Conservation (phyloP, 768 basidiomycete genomes). For the Ramaria sp. region DNA sequence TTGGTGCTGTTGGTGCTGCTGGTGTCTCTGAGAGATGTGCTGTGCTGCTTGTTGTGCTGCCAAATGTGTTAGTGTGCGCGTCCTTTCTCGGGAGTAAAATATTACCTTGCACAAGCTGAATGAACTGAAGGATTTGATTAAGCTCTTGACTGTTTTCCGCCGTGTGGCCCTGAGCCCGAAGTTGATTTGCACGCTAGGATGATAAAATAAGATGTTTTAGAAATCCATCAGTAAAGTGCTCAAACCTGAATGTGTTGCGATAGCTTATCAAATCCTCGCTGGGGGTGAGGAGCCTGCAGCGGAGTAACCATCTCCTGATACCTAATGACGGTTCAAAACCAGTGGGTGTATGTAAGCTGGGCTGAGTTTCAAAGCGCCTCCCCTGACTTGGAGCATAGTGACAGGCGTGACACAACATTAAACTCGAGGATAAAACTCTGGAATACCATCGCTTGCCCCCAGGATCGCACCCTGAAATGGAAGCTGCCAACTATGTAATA, state of each 20-base stretch:
- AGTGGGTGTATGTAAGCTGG: background rate
- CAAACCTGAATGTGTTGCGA: slow-evolving; percentile 9
- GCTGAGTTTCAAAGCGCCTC: slow-evolving; percentile 3
- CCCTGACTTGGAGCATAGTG: background rate
- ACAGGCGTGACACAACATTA: too few species aligned
- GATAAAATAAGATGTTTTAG: background rate
- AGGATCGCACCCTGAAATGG: too few species aligned
- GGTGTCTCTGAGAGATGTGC: slow-evolving; percentile 13
- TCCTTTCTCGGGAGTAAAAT: slow-evolving; percentile 15
- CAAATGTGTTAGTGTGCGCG: slow-evolving; percentile 4
- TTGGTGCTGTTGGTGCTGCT: slow-evolving; percentile 17
- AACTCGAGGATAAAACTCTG: too few species aligned
- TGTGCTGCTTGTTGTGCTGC: slow-evolving; percentile 23
- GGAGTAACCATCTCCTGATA: slow-evolving; percentile 9
- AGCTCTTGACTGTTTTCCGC: slow-evolving; percentile 35
- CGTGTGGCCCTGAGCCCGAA: slow-evolving; percentile 33
- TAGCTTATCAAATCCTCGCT: slow-evolving; percentile 3
- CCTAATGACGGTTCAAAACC: background rate
- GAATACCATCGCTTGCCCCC: too few species aligned
- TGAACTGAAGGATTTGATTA: slow-evolving; percentile 26
- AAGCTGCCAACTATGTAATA: too few species aligned
- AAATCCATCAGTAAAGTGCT: background rate
- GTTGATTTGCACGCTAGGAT: slow-evolving; percentile 30
- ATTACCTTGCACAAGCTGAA: slow-evolving; percentile 22
- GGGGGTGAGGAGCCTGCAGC: slow-evolving; percentile 7